Percentiles rank a stretch among this genome's conserved stretches.
phyloP scores from a whole-genome alignment of 1,284 basidiomycete genomes.

The Boletellus deceptivus region DNA sequence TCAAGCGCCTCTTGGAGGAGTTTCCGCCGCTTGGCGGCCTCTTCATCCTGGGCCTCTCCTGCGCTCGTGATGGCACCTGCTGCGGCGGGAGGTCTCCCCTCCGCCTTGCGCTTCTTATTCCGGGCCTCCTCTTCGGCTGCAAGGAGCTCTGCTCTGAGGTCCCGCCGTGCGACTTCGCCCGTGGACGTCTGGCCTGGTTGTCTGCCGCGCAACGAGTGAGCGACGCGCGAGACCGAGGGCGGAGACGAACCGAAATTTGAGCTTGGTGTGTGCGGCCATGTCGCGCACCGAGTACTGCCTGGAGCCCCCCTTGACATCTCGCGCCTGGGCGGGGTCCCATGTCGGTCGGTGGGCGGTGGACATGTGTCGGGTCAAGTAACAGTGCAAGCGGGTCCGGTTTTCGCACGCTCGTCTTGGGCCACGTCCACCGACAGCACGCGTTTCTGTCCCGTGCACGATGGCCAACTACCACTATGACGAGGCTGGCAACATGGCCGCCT shows the following conservation, averaged over 20 bases:
- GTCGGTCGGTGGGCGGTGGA: constrained; percentile 87
- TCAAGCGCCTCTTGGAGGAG: constrained; percentile 81
- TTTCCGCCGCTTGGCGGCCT: constrained; percentile 73
- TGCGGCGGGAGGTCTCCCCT: constrained; percentile 53
- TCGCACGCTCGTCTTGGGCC: constrained; percentile 8
- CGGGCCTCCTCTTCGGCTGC: constrained; percentile 79
- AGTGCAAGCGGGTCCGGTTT: neutral
- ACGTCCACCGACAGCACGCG: constrained; percentile 1
- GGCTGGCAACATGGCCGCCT: constrained; percentile 83
- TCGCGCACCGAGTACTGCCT: constrained; percentile 87
- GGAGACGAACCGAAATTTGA: constrained; percentile 80
- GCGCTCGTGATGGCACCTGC: constrained; percentile 37
- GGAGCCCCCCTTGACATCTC: constrained; percentile 82
- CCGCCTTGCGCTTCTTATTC: constrained; percentile 87
- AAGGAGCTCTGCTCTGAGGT: constrained; percentile 80
- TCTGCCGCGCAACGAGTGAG: constrained; percentile 34
- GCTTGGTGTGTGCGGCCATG: constrained; percentile 90
- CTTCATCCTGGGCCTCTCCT: constrained; percentile 51
- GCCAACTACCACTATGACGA: constrained; percentile 87
- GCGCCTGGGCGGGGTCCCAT: constrained; percentile 87
- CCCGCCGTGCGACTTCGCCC: constrained; percentile 72
- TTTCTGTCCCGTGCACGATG: constrained; percentile 39
- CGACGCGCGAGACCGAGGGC: neutral
- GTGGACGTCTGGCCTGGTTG: constrained; percentile 83
- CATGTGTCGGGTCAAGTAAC: constrained; percentile 34